Conservation (phyloP, 176 grass and related monocot genomes). For the Triticum monococcum region DNA sequence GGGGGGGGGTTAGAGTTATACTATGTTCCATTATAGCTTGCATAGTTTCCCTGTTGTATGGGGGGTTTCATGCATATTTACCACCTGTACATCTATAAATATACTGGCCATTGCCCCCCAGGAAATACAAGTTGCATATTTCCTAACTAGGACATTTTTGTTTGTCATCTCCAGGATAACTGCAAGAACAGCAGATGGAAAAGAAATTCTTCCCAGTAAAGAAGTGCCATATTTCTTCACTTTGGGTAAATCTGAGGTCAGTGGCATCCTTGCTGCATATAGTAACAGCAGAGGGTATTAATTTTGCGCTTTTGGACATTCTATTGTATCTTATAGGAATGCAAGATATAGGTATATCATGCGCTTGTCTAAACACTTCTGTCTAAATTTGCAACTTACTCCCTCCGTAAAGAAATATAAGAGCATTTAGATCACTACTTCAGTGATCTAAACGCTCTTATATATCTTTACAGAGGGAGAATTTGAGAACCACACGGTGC, state of each 20-base stretch:
- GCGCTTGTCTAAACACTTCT: neutral
- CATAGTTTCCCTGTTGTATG: too few relatives aligned
- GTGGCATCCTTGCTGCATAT: slow-evolving; percentile 27
- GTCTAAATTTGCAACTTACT: neutral
- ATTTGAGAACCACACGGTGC: too few relatives aligned
- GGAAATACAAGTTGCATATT: too few relatives aligned
- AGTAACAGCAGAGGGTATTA: slow-evolving; percentile 1
- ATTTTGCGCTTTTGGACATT: neutral
- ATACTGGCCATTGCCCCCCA: too few relatives aligned
- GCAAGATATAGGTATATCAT: neutral
- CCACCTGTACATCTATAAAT: too few relatives aligned
- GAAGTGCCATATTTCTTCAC: slow-evolving; percentile 84
- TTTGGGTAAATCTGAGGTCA: slow-evolving; percentile 94
- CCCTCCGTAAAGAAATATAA: too few relatives aligned
- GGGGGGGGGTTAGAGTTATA: too few relatives aligned
- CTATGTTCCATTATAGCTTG: too few relatives aligned
- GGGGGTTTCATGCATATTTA: too few relatives aligned
- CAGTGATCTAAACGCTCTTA: too few relatives aligned
- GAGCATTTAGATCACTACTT: too few relatives aligned
- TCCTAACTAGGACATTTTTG: neutral
- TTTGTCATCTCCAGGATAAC: slow-evolving; percentile 62
- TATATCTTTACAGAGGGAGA: too few relatives aligned
- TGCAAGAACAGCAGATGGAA: slow-evolving; percentile 78
- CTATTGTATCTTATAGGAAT: slow-evolving; percentile 21
- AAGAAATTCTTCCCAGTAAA: slow-evolving; percentile 59